Percentiles rank a stretch among this genome's conserved stretches.
Evolutionary conservation across 208 protist species (phyloP).

Genomic region (Trichomonas gallinae): DNA sequence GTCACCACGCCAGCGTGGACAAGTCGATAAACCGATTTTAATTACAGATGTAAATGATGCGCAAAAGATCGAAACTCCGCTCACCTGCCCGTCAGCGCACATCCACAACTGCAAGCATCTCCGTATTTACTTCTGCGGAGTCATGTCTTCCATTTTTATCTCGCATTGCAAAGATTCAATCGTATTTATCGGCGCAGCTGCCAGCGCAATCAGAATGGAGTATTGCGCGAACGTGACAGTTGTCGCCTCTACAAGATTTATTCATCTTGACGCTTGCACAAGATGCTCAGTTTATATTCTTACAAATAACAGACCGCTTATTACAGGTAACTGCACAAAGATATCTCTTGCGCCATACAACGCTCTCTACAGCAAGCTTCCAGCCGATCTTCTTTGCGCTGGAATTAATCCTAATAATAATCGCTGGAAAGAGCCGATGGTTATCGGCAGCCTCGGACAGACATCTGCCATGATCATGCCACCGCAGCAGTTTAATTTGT

Average conservation of each 20-base stretch:
- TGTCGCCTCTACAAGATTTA: background rate
- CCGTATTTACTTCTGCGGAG: background rate
- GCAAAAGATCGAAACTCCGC: background rate
- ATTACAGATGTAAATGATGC: background rate
- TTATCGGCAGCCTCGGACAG: background rate
- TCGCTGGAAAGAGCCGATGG: background rate
- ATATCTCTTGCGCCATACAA: background rate
- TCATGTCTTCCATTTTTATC: background rate
- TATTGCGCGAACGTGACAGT: background rate
- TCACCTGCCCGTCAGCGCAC: background rate
- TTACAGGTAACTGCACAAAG: background rate
- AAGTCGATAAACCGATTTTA: background rate
- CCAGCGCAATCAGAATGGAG: background rate
- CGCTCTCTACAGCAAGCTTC: background rate
- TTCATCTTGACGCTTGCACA: constrained; percentile 1
- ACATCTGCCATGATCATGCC: background rate
- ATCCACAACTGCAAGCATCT: background rate
- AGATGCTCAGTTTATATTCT: background rate
- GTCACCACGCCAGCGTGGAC: background rate
- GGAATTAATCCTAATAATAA: background rate
- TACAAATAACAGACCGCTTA: background rate
- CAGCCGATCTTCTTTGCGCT: background rate
- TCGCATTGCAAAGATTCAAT: background rate
- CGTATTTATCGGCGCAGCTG: background rate
- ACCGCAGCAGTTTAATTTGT: background rate